Evolutionary conservation across 192 early-diverging fungal species (phyloP).

Genomic region (Entomortierella parvispora): DNA sequence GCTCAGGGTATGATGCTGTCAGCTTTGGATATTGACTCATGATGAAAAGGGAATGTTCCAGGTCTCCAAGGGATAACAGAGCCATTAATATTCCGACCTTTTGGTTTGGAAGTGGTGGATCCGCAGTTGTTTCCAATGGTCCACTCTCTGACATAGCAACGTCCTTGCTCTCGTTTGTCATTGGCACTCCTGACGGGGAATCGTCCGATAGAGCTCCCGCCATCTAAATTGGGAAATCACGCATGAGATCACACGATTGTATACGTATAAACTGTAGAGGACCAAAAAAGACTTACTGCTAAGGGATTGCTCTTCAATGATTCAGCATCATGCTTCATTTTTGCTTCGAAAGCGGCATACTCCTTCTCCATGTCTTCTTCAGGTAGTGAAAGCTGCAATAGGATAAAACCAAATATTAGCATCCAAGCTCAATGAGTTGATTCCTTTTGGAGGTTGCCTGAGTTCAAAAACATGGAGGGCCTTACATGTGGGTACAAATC

Average conservation of each 20-base stretch:
- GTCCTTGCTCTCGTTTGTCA: not conserved
- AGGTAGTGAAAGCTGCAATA: constrained; percentile 54
- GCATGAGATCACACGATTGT: not conserved
- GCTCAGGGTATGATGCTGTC: constrained; percentile 63
- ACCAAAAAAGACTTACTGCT: constrained; percentile 36
- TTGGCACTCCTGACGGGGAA: not conserved
- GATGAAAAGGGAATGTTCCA: constrained; percentile 60
- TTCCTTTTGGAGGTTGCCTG: not conserved
- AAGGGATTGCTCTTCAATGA: constrained; percentile 55
- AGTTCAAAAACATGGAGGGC: no score
- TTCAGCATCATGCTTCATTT: constrained; percentile 54
- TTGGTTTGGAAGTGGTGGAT: constrained; percentile 62
- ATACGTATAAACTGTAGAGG: no score
- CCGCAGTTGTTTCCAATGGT: not conserved
- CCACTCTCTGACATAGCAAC: not conserved
- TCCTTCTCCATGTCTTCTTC: constrained; percentile 63
- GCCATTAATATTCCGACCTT: constrained; percentile 70
- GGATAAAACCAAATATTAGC: no score
- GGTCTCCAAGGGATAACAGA: constrained; percentile 71
- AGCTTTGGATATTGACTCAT: constrained; percentile 64
- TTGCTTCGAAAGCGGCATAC: constrained; percentile 53
- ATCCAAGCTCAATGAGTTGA: no score
- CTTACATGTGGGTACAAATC: constrained; percentile 74
- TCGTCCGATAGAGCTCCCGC: constrained; percentile 34
- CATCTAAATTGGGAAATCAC: constrained; percentile 22